Evolutionary conservation across 495 filamentous ascomycete genomes (phyloP), one percentile per base, ranked within the genome.

Genomic region (Schizothecium vesticola): DNA sequence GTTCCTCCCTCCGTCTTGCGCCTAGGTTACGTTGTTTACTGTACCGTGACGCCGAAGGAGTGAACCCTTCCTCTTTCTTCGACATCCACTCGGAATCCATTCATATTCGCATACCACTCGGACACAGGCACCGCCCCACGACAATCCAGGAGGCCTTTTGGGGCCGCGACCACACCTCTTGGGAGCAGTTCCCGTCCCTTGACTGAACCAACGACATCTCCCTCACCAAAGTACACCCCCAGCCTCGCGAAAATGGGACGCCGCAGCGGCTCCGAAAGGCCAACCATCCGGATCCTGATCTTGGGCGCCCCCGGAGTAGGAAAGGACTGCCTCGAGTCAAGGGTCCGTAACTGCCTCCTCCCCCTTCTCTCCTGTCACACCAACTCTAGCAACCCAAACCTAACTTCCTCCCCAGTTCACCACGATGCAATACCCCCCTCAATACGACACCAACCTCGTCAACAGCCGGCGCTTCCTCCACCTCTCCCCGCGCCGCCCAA

Each of bases 251-350:
- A 22, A 13, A 73, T 73, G 73, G 67, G 67, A 31, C 63, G 59
- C 8, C 43, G 59, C 9, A 26, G 29, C 28, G 28, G 33, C 2
- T 3, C 43, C 43, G 56, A 61, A 8, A 71, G 70, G 19, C 67
- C 72, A 2, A 74, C 65, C 57, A 71, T 76, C 62, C 62, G 74
- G 61, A 71, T 74, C 61, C 36, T 76, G 22, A 56, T 76, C 55
- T 65, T 76, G 11, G 74, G 74, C 7, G 68, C 67, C 11, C 55
- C 68, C 1, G 74, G 72, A 0, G 74, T 76, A 19, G 74, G 74
- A 11, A 76, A 74, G 59, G 67, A 71, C 57, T 76, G 72, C 36
- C 67, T 76, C 13, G 74, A 74, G 51, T 76, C 74, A 0, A 70
- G 70, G 29, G 74, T 76, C 33, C 33, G 33, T 13, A 64, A 64